Base-by-base conservation (phyloP, 371 early-diverging fungal genomes). In the Rhizopus arrhizus region DNA sequence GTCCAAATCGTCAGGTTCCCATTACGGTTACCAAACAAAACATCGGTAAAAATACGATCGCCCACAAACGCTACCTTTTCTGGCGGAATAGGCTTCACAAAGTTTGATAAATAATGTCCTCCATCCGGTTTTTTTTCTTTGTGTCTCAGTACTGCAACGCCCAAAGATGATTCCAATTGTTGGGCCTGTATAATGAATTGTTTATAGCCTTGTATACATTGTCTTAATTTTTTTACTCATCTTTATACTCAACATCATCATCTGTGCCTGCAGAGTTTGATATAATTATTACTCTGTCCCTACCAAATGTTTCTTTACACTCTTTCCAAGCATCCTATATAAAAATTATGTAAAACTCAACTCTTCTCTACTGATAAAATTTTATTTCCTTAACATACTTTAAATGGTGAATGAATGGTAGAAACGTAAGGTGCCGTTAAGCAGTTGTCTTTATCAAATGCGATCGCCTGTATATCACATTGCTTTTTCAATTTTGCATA, bases 361-460 rank as follows among this genome's bases (percentile, higher is more conserved):
- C 2, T 11, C 2, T 54, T 32, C n/a, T 13, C 7, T 22, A 15
- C n/a, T n/a, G n/a, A 13, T 45, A 6, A 45, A n/a, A 11, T 9
- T 36, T 36, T 11, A 36, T 36, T 9, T 36, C 36, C 11, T 36
- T 2, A 43, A 43, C 50, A 46, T 74, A 88, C 91, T 67, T 80
- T 51, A 62, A 93, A 88, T 0, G 89, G 86, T 0, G 90, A 85
- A 64, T 94, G 76, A 8, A 95, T 75, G 0, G 80, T 63, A 45
- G 78, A 58, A 28, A 74, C 78, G 66, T 96, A 95, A 2, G 97
- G 97, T 12, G 85, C 86, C 0, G 96, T 94, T 15, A 97, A 69
- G 36, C 94, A 93, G 74, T 97, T 97, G 68, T 97, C 97, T 73
- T 97, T 97, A 75, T 97, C 97, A 71, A 95, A 97, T 0, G 79